phyloP scores from a whole-genome alignment of 768 basidiomycete species.

The Rubroboletus satanas region DNA sequence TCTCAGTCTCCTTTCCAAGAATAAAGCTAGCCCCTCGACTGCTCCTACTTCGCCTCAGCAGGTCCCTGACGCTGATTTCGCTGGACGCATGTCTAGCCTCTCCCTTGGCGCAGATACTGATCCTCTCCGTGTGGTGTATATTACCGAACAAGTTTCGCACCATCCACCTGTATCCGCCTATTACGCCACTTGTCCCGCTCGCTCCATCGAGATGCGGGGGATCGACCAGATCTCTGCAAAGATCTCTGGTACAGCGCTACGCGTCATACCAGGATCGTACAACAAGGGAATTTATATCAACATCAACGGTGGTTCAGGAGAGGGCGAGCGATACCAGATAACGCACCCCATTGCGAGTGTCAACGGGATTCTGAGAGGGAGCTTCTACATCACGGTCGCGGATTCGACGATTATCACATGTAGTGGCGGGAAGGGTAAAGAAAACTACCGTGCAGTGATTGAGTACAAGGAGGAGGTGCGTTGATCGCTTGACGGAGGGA shows the following conservation, averaged over 20 bases:
- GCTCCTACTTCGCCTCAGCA: conserved; percentile 47
- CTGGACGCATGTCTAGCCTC: conserved; percentile 58
- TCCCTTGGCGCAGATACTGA: conserved; percentile 43
- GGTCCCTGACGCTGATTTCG: conserved; percentile 36
- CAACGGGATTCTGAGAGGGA: conserved; percentile 88
- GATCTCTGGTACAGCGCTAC: conserved; percentile 82
- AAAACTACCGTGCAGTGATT: conserved; percentile 73
- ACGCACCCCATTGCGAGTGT: conserved; percentile 88
- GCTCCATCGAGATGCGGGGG: conserved; percentile 67
- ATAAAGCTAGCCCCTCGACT: conserved; percentile 32
- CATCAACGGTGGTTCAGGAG: conserved; percentile 68
- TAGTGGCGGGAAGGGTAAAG: conserved; percentile 56
- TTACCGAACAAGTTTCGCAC: conserved; percentile 95
- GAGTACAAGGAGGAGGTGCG: conserved; percentile 96
- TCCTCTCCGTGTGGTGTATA: conserved; percentile 63
- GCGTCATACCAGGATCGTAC: conserved; percentile 74
- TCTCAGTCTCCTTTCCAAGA: conserved; percentile 53
- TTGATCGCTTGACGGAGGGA: conserved; percentile 2
- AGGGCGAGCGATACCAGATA: conserved; percentile 81
- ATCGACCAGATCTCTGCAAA: conserved; percentile 93
- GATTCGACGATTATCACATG: conserved; percentile 83
- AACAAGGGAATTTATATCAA: conserved; percentile 89
- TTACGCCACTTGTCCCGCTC: conserved; percentile 70
- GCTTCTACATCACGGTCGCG: conserved; percentile 84
- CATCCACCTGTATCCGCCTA: conserved; percentile 94